phyloP scores from a whole-genome alignment of 2,329 filamentous ascomycete genomes.

The Alternaria sp. region DNA sequence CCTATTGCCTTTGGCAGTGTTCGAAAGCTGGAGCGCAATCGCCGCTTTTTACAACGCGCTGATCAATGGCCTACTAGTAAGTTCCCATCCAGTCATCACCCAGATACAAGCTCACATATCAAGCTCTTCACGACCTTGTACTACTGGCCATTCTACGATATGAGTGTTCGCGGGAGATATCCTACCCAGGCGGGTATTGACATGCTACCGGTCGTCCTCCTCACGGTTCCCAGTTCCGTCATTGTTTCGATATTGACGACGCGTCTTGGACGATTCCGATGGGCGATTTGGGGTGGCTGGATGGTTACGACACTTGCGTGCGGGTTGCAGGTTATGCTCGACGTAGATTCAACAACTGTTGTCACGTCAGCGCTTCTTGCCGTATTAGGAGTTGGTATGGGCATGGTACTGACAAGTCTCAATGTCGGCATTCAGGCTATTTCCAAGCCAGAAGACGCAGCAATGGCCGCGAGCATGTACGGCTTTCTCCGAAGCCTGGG shows the following conservation, averaged over 20 bases:
- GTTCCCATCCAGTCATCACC: conserved; percentile 10
- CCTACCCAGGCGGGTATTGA: conserved; percentile 47
- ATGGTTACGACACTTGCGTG: conserved; percentile 43
- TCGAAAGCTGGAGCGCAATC: conserved; percentile 43
- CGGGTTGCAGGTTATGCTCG: conserved; percentile 49
- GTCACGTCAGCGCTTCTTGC: conserved; percentile 49
- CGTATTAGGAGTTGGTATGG: conserved; percentile 51
- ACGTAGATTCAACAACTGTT: conserved; percentile 38
- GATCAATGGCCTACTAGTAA: conserved; percentile 53
- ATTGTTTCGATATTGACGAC: conserved; percentile 33
- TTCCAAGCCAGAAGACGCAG: conserved; percentile 38
- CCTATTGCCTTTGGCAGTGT: conserved; percentile 48
- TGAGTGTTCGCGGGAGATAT: conserved; percentile 44
- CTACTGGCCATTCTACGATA: conserved; percentile 52
- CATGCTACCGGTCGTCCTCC: conserved; percentile 45
- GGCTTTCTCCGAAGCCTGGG: conserved; percentile 51
- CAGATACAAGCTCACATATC: background rate
- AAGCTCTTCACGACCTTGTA: conserved; percentile 53
- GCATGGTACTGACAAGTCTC: conserved; percentile 50
- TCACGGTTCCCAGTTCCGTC: conserved; percentile 32
- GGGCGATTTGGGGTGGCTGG: conserved; percentile 55
- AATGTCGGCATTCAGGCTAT: conserved; percentile 51
- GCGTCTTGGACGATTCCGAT: conserved; percentile 42
- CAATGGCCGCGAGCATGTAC: conserved; percentile 49
- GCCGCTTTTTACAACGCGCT: conserved; percentile 52